Percentiles rank a stretch among this genome's conserved stretches.
Conservation (phyloP, 202 grass and related monocot species). For the Panicum virgatum region DNA sequence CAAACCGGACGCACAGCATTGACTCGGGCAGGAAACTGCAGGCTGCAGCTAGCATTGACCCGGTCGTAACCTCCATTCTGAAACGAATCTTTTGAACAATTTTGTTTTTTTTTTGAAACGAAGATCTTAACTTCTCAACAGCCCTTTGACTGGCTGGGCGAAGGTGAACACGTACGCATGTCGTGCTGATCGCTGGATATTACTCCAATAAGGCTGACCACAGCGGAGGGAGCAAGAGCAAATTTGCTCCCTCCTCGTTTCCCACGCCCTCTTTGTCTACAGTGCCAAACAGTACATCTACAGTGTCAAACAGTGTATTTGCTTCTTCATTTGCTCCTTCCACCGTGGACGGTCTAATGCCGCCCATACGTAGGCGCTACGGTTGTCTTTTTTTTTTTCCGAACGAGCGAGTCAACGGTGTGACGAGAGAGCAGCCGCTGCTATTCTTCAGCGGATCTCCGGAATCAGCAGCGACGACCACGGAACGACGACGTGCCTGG, state of each 20-base stretch:
- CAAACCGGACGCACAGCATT: neutral
- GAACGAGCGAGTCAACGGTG: neutral
- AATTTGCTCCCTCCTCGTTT: too few relatives aligned
- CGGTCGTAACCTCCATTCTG: neutral
- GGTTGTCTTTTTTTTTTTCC: neutral
- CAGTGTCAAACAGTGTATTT: too few relatives aligned
- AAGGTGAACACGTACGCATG: neutral
- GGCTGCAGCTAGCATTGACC: neutral
- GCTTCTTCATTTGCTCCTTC: too few relatives aligned
- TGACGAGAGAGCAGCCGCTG: neutral
- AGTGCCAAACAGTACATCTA: too few relatives aligned
- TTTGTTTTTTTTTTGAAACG: too few relatives aligned
- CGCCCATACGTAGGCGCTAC: neutral
- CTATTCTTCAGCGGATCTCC: neutral
- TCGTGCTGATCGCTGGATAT: neutral
- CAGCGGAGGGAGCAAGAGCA: too few relatives aligned
- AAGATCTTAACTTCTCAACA: neutral
- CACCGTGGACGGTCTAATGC: too few relatives aligned
- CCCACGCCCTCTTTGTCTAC: too few relatives aligned
- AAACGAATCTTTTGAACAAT: too few relatives aligned
- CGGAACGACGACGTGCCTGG: constrained; percentile 1
- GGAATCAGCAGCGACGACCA: neutral
- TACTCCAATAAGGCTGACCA: too few relatives aligned
- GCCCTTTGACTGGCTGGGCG: neutral
- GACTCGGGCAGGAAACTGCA: neutral